Conservation (phyloP, 129 eudicot species). For the Flaveria bidentis region DNA sequence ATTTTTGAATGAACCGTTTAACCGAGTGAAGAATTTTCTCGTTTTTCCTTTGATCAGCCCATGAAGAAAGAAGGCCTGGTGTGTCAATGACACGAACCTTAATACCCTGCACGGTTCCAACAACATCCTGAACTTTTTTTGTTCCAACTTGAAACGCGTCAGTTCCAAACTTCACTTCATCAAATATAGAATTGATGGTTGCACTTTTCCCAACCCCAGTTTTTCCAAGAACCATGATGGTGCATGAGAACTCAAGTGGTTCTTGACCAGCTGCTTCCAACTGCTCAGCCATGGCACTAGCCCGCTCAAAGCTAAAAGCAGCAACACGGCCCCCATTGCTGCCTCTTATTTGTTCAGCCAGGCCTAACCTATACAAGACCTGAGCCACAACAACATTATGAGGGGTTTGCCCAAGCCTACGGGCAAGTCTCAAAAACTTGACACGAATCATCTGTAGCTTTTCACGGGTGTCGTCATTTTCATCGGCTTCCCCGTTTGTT, state of each 20-base stretch:
- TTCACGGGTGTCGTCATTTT: constrained; percentile 89
- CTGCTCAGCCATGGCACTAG: constrained; percentile 99
- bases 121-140: constrained; percentile 92
- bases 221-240: constrained; percentile 99
- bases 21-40: constrained; percentile 84
- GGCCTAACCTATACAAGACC: constrained; percentile 85
- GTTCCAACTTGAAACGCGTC: constrained; percentile 89
- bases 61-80: constrained; percentile 86
- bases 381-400: constrained; percentile 99
- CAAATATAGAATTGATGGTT: constrained; percentile 92
- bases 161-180: constrained; percentile 71
- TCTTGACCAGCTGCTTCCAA: constrained; percentile 89
- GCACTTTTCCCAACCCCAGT: constrained; percentile 98
- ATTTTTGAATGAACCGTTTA: constrained; percentile 70
- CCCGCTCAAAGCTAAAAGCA: constrained; percentile 94
- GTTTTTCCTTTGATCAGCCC: constrained; percentile 86
- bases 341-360: constrained; percentile 95
- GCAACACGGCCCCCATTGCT: constrained; percentile 89
- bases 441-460: constrained; percentile 98
- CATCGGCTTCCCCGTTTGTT: constrained; percentile 73
- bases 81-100: constrained; percentile 94
- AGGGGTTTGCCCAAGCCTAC: constrained; percentile 97
- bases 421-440: constrained; percentile 91
- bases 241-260: constrained; percentile 95
- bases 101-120: constrained; percentile 96